phyloP scores from a whole-genome alignment of 2,329 filamentous ascomycete genomes.

The Atkinsonella texensis region DNA sequence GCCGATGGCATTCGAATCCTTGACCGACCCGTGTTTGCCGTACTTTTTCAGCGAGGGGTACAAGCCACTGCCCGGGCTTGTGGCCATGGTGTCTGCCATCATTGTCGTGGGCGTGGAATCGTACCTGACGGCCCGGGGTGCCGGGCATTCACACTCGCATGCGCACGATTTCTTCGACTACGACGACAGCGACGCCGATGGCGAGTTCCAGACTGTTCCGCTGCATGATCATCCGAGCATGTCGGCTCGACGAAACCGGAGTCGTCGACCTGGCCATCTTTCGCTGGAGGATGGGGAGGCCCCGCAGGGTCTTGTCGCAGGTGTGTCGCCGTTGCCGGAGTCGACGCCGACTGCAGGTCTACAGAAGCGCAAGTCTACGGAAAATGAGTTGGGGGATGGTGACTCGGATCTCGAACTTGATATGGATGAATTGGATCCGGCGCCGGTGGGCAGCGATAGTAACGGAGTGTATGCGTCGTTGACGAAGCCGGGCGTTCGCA shows the following conservation, averaged over 20 bases:
- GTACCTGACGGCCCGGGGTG: constrained; percentile 64
- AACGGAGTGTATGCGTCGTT: constrained; percentile 21
- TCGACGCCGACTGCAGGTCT: constrained; percentile 29
- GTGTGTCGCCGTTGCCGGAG: constrained; percentile 45
- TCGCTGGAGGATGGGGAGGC: constrained; percentile 38
- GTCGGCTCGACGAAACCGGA: constrained; percentile 24
- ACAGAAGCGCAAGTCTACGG: constrained; percentile 16
- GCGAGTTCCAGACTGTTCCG: constrained; percentile 15
- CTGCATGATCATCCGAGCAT: constrained; percentile 17
- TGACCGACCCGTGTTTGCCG: constrained; percentile 62
- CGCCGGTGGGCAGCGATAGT: constrained; percentile 15
- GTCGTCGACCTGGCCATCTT: constrained; percentile 35
- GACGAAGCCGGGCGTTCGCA: constrained; percentile 12
- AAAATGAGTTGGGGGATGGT: constrained; percentile 26
- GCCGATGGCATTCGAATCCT: constrained; percentile 53
- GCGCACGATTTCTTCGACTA: constrained; percentile 37
- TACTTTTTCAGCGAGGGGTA: constrained; percentile 71
- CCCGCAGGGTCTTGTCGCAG: constrained; percentile 43
- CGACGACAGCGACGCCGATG: constrained; percentile 28
- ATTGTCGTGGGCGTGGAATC: constrained; percentile 79
- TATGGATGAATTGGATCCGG: constrained; percentile 46
- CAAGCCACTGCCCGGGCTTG: constrained; percentile 64
- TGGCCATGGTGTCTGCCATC: constrained; percentile 74
- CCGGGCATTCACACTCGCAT: constrained; percentile 49
- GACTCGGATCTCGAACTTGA: constrained; percentile 49